Conservation (phyloP, 148 eudicot species). For the Silene conica region DNA sequence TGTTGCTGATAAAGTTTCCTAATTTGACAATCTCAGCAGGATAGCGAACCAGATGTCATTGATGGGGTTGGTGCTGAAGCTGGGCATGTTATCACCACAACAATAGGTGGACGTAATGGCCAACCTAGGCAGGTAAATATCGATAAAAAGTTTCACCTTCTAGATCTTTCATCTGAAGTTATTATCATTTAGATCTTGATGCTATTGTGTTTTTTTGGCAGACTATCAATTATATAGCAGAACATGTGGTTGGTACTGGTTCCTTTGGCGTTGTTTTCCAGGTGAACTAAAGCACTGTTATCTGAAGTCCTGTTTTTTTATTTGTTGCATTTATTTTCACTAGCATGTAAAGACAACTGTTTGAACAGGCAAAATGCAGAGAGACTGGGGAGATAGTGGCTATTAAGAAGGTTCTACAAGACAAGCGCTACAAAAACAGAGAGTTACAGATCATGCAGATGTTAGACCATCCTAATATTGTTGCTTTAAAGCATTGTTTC, state of each 20-base stretch:
- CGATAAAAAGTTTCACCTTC: conserved; percentile 13
- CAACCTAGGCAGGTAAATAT: conserved; percentile 82
- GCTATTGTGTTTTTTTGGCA: conserved; percentile 34
- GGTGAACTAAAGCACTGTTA: conserved; percentile 35
- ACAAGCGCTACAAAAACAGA: conserved; percentile 98
- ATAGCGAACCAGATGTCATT: conserved; percentile 89
- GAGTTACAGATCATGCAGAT: conserved; percentile 98
- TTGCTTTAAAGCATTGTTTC: conserved; percentile 92
- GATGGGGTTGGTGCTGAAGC: conserved; percentile 93
- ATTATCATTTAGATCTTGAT: conserved; percentile 15
- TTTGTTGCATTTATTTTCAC: conserved; percentile 2
- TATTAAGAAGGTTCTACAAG: conserved; percentile 98
- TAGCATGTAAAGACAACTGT: conserved; percentile 11
- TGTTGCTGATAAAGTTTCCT: conserved; percentile 11
- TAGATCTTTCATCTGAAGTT: background rate
- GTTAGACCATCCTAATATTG: conserved; percentile 98
- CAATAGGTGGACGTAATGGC: conserved; percentile 88
- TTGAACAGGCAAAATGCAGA: conserved; percentile 85
- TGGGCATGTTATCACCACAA: conserved; percentile 88
- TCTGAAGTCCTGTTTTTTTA: background rate
- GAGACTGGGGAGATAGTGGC: conserved; percentile 99
- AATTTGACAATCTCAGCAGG: conserved; percentile 43
- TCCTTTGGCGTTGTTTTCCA: conserved; percentile 98
- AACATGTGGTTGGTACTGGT: conserved; percentile 98
- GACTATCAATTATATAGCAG: conserved; percentile 87